Percentiles rank a stretch among this genome's conserved stretches.
Conservation (phyloP, 306 rosid species). For the Quercus glauca region DNA sequence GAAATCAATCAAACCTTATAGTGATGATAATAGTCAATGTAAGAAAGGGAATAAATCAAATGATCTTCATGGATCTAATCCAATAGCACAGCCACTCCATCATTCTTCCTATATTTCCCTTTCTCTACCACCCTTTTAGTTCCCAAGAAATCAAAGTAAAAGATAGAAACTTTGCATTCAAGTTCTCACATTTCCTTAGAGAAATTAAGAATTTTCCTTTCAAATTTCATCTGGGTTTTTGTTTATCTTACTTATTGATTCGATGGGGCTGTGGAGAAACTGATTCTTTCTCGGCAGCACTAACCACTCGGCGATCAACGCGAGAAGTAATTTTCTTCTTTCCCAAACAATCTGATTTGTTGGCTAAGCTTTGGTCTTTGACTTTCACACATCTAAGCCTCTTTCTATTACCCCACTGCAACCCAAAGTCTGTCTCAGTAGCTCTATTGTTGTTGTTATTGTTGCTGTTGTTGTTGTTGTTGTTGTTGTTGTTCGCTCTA, state of each 20-base stretch:
- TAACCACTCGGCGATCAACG: slow-evolving; percentile 25
- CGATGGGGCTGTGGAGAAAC: slow-evolving; percentile 31
- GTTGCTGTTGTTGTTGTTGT: no score
- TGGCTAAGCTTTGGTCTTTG: slow-evolving; percentile 30
- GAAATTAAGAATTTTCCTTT: neutral
- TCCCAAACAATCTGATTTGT: slow-evolving; percentile 26
- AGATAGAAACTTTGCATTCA: neutral
- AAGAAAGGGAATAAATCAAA: neutral
- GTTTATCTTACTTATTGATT: slow-evolving; percentile 38
- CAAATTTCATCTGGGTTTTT: neutral
- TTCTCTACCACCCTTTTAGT: neutral
- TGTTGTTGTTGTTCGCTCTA: slow-evolving; percentile 4
- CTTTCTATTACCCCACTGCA: slow-evolving; percentile 63
- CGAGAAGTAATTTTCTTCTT: slow-evolving; percentile 40
- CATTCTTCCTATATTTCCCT: neutral
- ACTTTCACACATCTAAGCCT: slow-evolving; percentile 47
- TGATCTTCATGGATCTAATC: neutral
- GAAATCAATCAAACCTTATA: neutral
- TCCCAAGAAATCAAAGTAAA: neutral
- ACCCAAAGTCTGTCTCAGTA: slow-evolving; percentile 43
- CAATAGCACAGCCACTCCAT: neutral
- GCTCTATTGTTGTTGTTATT: slow-evolving; percentile 2
- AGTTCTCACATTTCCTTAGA: neutral
- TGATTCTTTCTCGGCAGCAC: slow-evolving; percentile 27
- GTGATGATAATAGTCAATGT: neutral